A percentile compares a stretch with the other conserved stretches of the same genome.
These are phyloP conservation scores for Morella rubra DNA, from an alignment of 306 rosid genomes.

Conservation along the genomic window DNA sequence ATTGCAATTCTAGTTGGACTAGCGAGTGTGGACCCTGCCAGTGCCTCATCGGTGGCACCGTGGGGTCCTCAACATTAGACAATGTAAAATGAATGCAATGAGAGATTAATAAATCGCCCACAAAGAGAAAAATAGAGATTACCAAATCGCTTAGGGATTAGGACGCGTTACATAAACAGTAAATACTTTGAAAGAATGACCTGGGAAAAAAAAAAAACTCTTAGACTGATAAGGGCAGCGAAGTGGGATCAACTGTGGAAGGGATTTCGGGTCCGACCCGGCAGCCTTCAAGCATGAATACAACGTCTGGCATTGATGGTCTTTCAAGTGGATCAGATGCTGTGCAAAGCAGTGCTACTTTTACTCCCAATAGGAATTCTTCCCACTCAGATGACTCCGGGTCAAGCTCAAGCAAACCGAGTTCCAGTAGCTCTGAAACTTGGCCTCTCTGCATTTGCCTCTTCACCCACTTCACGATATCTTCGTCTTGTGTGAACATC, in stretches of 20 bases:
- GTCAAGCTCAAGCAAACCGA: conserved; percentile 81
- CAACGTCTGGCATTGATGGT: conserved; percentile 74
- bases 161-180: conserved; percentile 2
- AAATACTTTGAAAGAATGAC: conserved; percentile 16
- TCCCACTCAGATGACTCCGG: conserved; percentile 90
- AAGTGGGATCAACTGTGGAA: conserved; percentile 82
- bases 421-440: conserved; percentile 65
- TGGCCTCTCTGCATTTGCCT: conserved; percentile 68
- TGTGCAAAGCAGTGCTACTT: conserved; percentile 77
- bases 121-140: neutral
- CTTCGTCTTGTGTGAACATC: conserved; percentile 75
- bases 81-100: neutral
- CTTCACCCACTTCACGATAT: conserved; percentile 88
- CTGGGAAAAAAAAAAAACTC: neutral
- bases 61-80: neutral
- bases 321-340: conserved; percentile 86
- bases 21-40: neutral
- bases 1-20: conserved; percentile 31
- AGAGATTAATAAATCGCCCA: neutral
- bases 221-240: conserved; percentile 68
- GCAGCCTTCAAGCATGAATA: conserved; percentile 93
- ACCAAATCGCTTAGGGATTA: neutral
- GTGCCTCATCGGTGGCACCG: conserved; percentile 35
- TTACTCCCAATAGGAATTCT: conserved; percentile 77
- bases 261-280: conserved; percentile 81